Base-by-base conservation (phyloP, 352 stramenopile species). In the Discostella stelligera region DNA sequence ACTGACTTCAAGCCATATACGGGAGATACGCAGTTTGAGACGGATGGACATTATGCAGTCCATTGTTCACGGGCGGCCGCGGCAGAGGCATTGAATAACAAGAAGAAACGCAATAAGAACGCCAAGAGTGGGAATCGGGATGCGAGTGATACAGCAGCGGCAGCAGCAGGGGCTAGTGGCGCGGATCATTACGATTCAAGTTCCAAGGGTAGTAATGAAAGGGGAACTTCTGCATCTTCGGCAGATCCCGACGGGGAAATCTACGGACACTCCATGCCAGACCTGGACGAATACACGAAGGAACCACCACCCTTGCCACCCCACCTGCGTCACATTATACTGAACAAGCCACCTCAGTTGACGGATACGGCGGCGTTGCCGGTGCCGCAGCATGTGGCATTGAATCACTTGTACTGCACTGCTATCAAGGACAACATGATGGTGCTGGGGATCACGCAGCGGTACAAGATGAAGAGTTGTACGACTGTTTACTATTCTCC, bases 321-420 rank as follows among this genome's bases (percentile, higher is more conserved):
- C 10, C 97, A 99, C 77, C 92, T 99, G 71, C 89, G 97, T 55
- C 97, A 99, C 88, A 99, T 99, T 79, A 99, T 99, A 82, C 90
- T 99, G 58, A 99, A 99, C 87, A 99, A 99, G 86, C 94, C 96
- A 7, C 95, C 96, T 5, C 95, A 97, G 60, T 94, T 94, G 52
- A 94, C 98, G 66, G 96, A 99, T 87, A 97, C 95, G 3, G 91
- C 95, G 73, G 90, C 97, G 53, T 89, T 99, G 41, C 96, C 96
- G 44, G 93, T 98, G 74, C 97, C 97, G 32, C 96, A 99, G 89
- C 97, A 99, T 85, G 97, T 99, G 39, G 97, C 97, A 13, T 91
- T 99, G 23, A 99, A 99, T 86, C 97, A 99, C 90, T 88, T 99
- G 16, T 99, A 99, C 85, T 99, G 97, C 88, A 99, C 97, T 0